Percentiles rank a stretch among this genome's conserved stretches.
Evolutionary conservation across 768 basidiomycete species (phyloP).

Genomic region (Naganishia randhawae): DNA sequence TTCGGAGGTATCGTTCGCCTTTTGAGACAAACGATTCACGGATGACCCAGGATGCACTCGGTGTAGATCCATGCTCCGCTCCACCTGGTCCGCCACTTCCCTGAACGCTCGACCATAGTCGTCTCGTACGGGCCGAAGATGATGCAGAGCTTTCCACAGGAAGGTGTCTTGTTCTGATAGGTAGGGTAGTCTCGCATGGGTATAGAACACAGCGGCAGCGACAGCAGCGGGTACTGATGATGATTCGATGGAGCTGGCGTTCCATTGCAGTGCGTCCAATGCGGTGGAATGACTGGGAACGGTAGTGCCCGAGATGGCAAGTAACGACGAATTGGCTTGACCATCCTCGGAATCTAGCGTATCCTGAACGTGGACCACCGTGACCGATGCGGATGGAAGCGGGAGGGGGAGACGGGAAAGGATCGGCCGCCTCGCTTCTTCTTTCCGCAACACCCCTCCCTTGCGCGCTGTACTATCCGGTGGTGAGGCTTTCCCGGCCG

Average conservation of each 20-base stretch:
- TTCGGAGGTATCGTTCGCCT: too few species aligned
- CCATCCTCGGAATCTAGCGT: too few species aligned
- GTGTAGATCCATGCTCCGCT: not conserved
- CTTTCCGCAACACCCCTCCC: not conserved
- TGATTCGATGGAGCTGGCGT: not conserved
- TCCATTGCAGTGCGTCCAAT: too few species aligned
- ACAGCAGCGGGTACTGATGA: too few species aligned
- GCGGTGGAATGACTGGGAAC: too few species aligned
- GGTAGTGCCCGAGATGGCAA: too few species aligned
- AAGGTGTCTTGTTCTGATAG: not conserved
- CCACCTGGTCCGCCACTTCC: not conserved
- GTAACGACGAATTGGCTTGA: too few species aligned
- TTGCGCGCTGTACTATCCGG: too few species aligned
- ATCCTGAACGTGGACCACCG: too few species aligned
- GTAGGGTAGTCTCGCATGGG: slow-evolving; percentile 5
- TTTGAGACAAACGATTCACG: not conserved
- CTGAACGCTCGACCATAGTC: slow-evolving; percentile 18
- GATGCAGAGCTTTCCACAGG: slow-evolving; percentile 10
- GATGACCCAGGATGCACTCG: not conserved
- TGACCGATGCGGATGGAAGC: too few species aligned
- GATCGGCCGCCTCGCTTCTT: not conserved
- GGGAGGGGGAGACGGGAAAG: not conserved
- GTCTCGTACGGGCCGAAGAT: not conserved
- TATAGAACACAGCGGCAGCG: slow-evolving; percentile 3
- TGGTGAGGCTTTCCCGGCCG: too few species aligned